Base-by-base conservation (phyloP, 2,329 filamentous ascomycete species). In the Aquanectria penicillioides region DNA sequence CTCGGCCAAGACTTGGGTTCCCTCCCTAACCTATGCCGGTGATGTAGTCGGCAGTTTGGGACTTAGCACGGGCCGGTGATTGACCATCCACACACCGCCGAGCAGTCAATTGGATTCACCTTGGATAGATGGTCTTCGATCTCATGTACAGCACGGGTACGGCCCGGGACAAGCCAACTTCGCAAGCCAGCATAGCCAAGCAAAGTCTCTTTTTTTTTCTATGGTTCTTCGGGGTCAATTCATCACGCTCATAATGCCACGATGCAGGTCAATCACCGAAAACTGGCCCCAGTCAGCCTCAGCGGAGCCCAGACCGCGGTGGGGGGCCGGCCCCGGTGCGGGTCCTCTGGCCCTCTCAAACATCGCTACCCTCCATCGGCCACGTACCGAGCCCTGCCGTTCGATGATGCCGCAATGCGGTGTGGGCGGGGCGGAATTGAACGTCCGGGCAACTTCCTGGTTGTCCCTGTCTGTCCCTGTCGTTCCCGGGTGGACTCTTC, bases 181-280 rank as follows among this genome's bases (percentile, higher is more conserved):
- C 28, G 46, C 52, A 58, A 65, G 29, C 22, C 51, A 55, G 26
- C 25, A 25, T 25, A 25, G 41, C 33, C 46, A 44, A 37, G 29
- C 28, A 52, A 34, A 34, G 13, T 23, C 51, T 37, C 36, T 53
- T 34, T n/a, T n/a, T n/a, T n/a, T n/a, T n/a, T n/a, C n/a, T n/a
- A n/a, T n/a, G n/a, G n/a, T n/a, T 36, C 40, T 44, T 51, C 31
- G 38, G 47, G 48, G 54, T 51, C 33, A 46, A 20, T 34, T 43
- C 59, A 59, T 50, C 64, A 51, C 23, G 48, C 46, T 53, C 61
- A 53, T 46, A 46, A 67, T 67, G 55, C 57, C 44, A 46, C 50
- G 54, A 64, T 68, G 57, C 60, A 67, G 57, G 46, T 65, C 54
- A 67, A 68, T 66, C 59, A 64, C 65, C 63, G 63, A 68, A 55